These are phyloP conservation scores for Lavandula angustifolia DNA, from an alignment of 257 asterid genomes.

Conservation along the genomic window DNA sequence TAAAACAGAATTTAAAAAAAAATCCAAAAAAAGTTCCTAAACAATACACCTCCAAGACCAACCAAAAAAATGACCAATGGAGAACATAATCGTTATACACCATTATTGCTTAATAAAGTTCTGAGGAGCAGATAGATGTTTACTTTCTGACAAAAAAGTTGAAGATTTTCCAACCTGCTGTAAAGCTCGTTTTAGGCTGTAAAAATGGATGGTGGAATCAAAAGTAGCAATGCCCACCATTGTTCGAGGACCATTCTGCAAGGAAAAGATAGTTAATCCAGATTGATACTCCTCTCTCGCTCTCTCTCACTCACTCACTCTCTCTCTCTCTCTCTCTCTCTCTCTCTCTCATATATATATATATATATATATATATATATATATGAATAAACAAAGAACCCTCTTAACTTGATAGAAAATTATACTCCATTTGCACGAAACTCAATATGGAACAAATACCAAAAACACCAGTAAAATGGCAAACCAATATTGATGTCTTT, in stretches of 20 bases:
- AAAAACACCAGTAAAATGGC: slow-evolving; percentile 10
- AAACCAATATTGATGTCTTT: slow-evolving; percentile 22
- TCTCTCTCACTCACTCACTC: too few species aligned
- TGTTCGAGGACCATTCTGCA: slow-evolving; percentile 96
- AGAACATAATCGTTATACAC: slow-evolving; percentile 15
- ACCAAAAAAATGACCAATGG: not conserved
- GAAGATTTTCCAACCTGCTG: slow-evolving; percentile 65
- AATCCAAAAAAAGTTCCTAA: slow-evolving; percentile 11
- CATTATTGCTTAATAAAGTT: not conserved
- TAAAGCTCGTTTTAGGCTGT: slow-evolving; percentile 79
- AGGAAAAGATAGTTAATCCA: slow-evolving; percentile 31
- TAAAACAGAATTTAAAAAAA: slow-evolving; percentile 30
- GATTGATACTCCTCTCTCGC: slow-evolving; percentile 25
- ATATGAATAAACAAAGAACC: slow-evolving; percentile 24
- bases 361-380: not conserved
- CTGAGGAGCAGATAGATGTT: slow-evolving; percentile 1
- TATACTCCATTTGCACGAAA: slow-evolving; percentile 8
- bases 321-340: too few species aligned
- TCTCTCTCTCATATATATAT: not conserved
- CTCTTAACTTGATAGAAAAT: slow-evolving; percentile 2
- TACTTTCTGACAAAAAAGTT: slow-evolving; percentile 15
- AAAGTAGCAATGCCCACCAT: slow-evolving; percentile 95
- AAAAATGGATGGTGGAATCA: slow-evolving; percentile 94
- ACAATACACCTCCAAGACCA: slow-evolving; percentile 22
- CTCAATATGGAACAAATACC: slow-evolving; percentile 12